These are phyloP conservation scores for Trichothecium sympodiale DNA, from an alignment of 2,329 filamentous ascomycete genomes.

Conservation along the genomic window DNA sequence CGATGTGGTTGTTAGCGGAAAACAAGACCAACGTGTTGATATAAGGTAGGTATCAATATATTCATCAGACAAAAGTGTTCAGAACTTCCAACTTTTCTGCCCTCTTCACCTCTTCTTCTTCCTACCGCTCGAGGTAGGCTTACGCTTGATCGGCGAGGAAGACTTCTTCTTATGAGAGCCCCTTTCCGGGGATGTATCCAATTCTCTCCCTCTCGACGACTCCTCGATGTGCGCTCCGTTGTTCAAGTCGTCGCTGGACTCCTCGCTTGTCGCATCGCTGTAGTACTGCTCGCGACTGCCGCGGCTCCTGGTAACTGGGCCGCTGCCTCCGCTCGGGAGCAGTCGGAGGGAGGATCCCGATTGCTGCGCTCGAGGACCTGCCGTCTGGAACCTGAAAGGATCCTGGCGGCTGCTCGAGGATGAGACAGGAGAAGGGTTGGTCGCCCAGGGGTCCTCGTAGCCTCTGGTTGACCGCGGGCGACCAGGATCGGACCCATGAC, in stretches of 20 bases:
- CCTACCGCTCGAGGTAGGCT: constrained; percentile 15
- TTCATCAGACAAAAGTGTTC: constrained; percentile 1
- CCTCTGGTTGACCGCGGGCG: constrained; percentile 21
- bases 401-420: constrained; percentile 21
- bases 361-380: constrained; percentile 27
- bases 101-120: constrained; percentile 19
- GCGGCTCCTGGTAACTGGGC: constrained; percentile 17
- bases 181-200: constrained; percentile 21
- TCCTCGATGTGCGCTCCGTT: constrained; percentile 22
- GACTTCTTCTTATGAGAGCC: constrained; percentile 28
- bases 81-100: constrained; percentile 12
- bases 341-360: constrained; percentile 14
- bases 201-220: constrained; percentile 21
- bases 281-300: constrained; percentile 18
- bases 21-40: too few species aligned
- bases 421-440: constrained; percentile 16
- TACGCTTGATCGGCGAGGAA: constrained; percentile 29
- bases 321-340: constrained; percentile 10
- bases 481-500: constrained; percentile 33
- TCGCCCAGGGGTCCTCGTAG: constrained; percentile 17
- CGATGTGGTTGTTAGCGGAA: too few species aligned
- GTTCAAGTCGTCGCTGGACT: constrained; percentile 24
- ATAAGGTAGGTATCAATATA: too few species aligned
- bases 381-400: constrained; percentile 43
- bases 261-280: constrained; percentile 19